Percentiles rank a stretch among this genome's conserved stretches.
These are phyloP conservation scores for Rhododendron ferrugineum DNA, from an alignment of 148 eudicot species.

Conservation along the genomic window DNA sequence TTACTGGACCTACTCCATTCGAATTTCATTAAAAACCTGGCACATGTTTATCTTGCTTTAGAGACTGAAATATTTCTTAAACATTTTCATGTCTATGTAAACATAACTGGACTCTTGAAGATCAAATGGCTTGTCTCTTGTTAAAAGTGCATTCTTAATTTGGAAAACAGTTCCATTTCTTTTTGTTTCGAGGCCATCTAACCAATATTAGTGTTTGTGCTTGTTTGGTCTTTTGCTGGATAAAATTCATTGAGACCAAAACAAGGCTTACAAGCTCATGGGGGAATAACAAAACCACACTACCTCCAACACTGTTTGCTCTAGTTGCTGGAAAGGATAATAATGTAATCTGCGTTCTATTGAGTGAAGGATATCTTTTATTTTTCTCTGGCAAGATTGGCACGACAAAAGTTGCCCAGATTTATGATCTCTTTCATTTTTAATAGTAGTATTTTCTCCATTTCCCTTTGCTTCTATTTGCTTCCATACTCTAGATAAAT, in stretches of 20 bases:
- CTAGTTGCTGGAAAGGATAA: neutral
- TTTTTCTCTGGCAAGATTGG: slow-evolving; percentile 5
- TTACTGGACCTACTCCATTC: neutral
- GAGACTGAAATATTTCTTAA: neutral
- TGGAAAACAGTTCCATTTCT: neutral
- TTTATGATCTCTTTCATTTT: neutral
- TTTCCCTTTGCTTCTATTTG: neutral
- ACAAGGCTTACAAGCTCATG: neutral
- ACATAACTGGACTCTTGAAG: neutral
- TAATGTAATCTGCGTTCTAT: neutral
- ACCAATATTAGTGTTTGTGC: neutral
- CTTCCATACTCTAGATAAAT: neutral
- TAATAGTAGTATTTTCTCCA: neutral
- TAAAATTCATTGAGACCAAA: neutral
- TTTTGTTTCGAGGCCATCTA: neutral
- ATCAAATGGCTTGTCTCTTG: neutral
- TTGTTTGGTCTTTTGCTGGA: neutral
- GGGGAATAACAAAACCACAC: neutral
- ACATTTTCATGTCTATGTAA: neutral
- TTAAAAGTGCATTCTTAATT: neutral
- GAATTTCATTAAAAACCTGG: neutral
- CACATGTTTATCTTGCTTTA: neutral
- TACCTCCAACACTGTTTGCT: neutral
- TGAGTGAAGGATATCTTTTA: neutral
- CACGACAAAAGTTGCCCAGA: neutral